Percentiles rank a stretch among this genome's conserved stretches.
Evolutionary conservation across 2,329 filamentous ascomycete species (phyloP).

Genomic region (Aspergillus phoenicis): DNA sequence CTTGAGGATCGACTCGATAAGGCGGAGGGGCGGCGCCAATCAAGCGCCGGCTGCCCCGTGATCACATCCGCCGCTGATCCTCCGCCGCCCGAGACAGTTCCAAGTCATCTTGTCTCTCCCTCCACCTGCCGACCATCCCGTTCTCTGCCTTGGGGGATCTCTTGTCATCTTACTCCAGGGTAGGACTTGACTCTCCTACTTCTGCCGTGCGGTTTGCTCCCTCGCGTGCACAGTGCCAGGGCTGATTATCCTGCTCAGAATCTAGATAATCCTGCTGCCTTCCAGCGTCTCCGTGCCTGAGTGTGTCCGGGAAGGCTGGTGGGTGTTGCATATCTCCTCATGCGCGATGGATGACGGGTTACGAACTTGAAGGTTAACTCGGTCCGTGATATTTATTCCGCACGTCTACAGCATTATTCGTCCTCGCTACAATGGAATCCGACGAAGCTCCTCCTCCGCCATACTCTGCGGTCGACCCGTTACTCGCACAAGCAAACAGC

Average conservation of each 20-base stretch:
- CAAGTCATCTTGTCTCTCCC: constrained; percentile 4
- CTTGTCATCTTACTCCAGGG: neutral
- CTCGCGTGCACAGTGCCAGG: neutral
- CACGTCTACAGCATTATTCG: neutral
- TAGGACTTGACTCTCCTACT: neutral
- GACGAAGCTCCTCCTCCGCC: constrained; percentile 47
- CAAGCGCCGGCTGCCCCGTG: constrained; percentile 20
- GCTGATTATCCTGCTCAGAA: neutral
- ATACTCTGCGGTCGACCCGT: constrained; percentile 45
- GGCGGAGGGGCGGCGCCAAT: constrained; percentile 12
- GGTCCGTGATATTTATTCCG: neutral
- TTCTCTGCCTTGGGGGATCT: neutral
- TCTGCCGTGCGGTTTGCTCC: neutral
- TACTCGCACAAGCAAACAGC: constrained; percentile 27
- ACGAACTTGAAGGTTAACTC: constrained; percentile 6
- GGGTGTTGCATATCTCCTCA: constrained; percentile 9
- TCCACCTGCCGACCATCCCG: neutral
- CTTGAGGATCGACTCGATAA: neutral
- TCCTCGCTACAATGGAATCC: constrained; percentile 33
- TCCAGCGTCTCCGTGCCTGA: constrained; percentile 21
- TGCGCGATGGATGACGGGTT: constrained; percentile 22
- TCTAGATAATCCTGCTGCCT: constrained; percentile 37
- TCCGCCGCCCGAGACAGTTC: constrained; percentile 6
- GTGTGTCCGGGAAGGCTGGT: constrained; percentile 7
- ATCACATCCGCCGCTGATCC: constrained; percentile 13